Percentiles rank a stretch among this genome's conserved stretches.
Conservation (phyloP, 2,329 filamentous ascomycete genomes). For the Penicillium sp. region DNA sequence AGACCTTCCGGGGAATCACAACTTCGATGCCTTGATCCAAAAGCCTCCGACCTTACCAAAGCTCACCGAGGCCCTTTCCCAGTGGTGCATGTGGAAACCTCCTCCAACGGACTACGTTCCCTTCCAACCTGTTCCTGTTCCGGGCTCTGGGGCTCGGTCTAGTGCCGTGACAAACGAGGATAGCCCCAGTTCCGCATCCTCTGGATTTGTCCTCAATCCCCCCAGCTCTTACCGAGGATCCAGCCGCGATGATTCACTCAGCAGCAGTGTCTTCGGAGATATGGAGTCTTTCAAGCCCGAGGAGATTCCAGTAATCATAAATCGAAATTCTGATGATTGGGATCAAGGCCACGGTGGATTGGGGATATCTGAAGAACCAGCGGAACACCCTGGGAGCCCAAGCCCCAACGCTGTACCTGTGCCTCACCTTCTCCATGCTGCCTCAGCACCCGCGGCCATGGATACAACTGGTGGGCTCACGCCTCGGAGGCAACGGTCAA, state of each 20-base stretch:
- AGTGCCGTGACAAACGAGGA: conserved; percentile 67
- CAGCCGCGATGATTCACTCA: conserved; percentile 84
- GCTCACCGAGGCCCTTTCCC: conserved; percentile 80
- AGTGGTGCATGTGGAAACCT: conserved; percentile 90
- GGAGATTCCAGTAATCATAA: conserved; percentile 73
- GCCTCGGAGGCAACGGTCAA: conserved; percentile 64
- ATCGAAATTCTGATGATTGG: conserved; percentile 76
- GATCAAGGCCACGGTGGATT: conserved; percentile 65
- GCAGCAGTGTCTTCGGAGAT: conserved; percentile 79
- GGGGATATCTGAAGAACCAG: conserved; percentile 67
- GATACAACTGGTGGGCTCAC: conserved; percentile 51
- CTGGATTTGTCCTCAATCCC: conserved; percentile 66
- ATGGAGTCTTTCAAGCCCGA: conserved; percentile 76
- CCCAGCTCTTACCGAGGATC: conserved; percentile 75
- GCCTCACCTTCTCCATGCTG: conserved; percentile 58
- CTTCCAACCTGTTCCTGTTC: conserved; percentile 58
- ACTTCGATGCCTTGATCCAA: conserved; percentile 93
- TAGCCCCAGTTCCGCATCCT: conserved; percentile 79
- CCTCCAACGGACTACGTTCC: conserved; percentile 59
- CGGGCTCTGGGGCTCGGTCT: conserved; percentile 63
- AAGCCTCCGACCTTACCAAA: conserved; percentile 95
- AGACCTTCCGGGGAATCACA: conserved; percentile 88
- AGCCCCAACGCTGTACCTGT: conserved; percentile 41
- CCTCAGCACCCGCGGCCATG: conserved; percentile 65
- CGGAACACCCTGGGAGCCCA: conserved; percentile 17